These are phyloP conservation scores for Corymbia calophylla DNA, from an alignment of 441 rosid species.

Conservation along the genomic window DNA sequence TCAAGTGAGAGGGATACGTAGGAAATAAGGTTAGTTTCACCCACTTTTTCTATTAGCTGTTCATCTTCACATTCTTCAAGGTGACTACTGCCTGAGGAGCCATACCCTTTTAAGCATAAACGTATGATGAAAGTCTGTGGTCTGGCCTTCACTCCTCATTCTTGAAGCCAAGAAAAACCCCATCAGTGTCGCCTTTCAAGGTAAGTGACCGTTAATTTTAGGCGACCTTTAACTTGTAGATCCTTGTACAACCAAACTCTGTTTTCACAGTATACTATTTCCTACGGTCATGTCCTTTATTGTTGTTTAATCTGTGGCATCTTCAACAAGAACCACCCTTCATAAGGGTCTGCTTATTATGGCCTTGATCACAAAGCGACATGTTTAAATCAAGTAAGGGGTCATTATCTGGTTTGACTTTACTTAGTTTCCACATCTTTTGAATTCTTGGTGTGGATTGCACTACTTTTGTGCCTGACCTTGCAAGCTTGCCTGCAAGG, in stretches of 20 bases:
- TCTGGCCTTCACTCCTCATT: background rate
- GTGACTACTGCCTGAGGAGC: background rate
- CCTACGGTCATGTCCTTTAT: background rate
- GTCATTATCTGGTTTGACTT: background rate
- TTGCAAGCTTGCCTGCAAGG: slow-evolving; percentile 3
- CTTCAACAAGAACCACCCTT: background rate
- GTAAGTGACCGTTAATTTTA: background rate
- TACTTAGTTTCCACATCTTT: background rate
- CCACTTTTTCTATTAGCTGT: background rate
- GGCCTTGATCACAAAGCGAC: background rate
- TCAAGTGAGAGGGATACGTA: background rate
- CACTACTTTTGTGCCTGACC: background rate
- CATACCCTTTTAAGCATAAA: background rate
- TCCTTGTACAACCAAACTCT: background rate
- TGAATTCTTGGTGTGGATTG: slow-evolving; percentile 1
- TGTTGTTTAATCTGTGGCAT: background rate
- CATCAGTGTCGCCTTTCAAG: background rate
- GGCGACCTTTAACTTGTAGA: background rate
- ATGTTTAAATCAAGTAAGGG: background rate
- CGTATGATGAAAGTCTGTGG: background rate
- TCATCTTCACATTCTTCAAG: background rate
- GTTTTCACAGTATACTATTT: background rate
- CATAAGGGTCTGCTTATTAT: background rate
- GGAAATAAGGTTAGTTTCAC: background rate
- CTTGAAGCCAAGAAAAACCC: background rate